Base-by-base conservation (phyloP, 2,329 filamentous ascomycete species). In the Fusarium setosum region DNA sequence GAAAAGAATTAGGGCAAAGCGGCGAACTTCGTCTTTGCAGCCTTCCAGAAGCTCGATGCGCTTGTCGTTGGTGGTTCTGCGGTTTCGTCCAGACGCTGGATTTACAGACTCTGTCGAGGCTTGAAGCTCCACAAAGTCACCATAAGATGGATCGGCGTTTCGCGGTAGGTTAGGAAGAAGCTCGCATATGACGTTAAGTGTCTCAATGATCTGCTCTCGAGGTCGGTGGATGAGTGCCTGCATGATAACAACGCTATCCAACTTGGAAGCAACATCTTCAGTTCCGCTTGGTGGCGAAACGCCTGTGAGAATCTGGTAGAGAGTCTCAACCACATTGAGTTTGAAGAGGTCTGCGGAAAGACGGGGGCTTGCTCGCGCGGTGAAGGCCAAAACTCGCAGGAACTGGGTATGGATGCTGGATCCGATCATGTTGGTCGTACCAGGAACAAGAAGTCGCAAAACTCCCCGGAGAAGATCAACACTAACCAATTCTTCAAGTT, bases 211-310 rank as follows among this genome's bases (percentile, higher is more conserved):
- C 78, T 99, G 96, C 69, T 99, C 96, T 56, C 94, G 90, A 7
- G 96, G 96, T 37, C 95, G 90, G 74, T 98, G 96, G 51, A 99
- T 97, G 65, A 99, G 84, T 34, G 96, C 94, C 80, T 99, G 96
- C 96, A 99, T 99, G 72, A 99, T 96, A 42, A 99, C 88, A 55
- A 98, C 95, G 74, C 94, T 97, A 78, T 98, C 95, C 66, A 98
- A 91, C 79, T 96, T 97, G 34, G 88, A 91, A 26, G 90, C 91
- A 57, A 93, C 87, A 75, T 95, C 90, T 32, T 94, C 90, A 2
- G 86, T 90, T 31, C 91, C 92, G 63, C 84, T 87, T 1, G 96
- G 96, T 2, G 96, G 94, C 0, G 96, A 98, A 3, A 99, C 93
- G 18, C 96, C 96, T 0, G 96, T 98, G 48, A 99, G 81, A 38